Percentiles rank a stretch among this genome's conserved stretches.
phyloP scores from a whole-genome alignment of 345 rosid species.

The Hibiscus trionum region DNA sequence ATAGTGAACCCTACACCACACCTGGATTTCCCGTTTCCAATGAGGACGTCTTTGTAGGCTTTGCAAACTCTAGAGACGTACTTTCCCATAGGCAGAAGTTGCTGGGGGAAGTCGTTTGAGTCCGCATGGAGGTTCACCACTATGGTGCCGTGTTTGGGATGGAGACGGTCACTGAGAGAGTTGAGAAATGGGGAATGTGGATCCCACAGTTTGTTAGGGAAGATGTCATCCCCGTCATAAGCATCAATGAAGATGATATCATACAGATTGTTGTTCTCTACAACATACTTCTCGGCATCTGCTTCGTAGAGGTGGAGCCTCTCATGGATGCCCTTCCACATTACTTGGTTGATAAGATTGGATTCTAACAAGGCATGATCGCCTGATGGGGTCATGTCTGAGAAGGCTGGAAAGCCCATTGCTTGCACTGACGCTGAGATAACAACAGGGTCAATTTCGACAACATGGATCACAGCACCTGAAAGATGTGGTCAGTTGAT shows the following conservation, averaged over 20 bases:
- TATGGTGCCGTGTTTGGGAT: conserved; percentile 65
- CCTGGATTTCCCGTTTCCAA: conserved; percentile 20
- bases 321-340: conserved; percentile 87
- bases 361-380: conserved; percentile 40
- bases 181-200: conserved; percentile 55
- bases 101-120: conserved; percentile 28
- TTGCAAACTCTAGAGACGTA: conserved; percentile 47
- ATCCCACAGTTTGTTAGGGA: conserved; percentile 80
- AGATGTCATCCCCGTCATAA: conserved; percentile 84
- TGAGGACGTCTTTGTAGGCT: conserved; percentile 52
- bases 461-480: conserved; percentile 69
- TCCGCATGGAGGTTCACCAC: conserved; percentile 90
- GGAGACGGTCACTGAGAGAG: conserved; percentile 47
- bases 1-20: conserved; percentile 47
- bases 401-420: conserved; percentile 89
- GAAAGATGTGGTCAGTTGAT: conserved; percentile 8
- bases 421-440: conserved; percentile 62
- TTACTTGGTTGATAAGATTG: conserved; percentile 35
- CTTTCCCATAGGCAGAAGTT: conserved; percentile 35
- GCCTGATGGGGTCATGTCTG: conserved; percentile 39
- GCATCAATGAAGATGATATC: conserved; percentile 87
- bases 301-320: conserved; percentile 66
- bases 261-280: conserved; percentile 32
- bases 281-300: conserved; percentile 70
- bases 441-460: conserved; percentile 82